phyloP scores from a whole-genome alignment of 108 stramenopile species.

The Discostella stelligeroides region DNA sequence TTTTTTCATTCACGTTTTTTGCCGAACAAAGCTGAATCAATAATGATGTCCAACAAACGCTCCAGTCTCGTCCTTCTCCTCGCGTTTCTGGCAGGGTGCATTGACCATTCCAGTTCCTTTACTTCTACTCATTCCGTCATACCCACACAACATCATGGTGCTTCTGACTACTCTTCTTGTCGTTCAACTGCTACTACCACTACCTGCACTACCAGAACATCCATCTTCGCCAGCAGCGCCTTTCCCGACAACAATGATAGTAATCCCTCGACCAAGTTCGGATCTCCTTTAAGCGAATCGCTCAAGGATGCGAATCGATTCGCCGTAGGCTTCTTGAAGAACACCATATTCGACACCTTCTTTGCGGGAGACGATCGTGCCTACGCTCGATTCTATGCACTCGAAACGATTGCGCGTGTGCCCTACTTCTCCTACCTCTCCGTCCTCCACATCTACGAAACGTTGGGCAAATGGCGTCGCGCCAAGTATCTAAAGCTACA shows the following conservation, averaged over 20 bases:
- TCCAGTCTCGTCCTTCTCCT: not conserved
- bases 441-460: constrained; percentile 92
- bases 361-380: constrained; percentile 52
- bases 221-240: constrained; percentile 14
- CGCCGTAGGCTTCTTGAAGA: constrained; percentile 46
- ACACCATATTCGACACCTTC: constrained; percentile 46
- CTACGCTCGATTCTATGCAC: constrained; percentile 87
- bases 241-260: constrained; percentile 17
- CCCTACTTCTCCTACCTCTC: constrained; percentile 94
- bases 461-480: constrained; percentile 76
- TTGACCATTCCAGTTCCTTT: not conserved
- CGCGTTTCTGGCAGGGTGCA: not conserved
- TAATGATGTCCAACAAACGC: not conserved
- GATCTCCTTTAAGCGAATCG: constrained; percentile 41
- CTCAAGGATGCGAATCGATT: constrained; percentile 41
- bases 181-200: too few species aligned
- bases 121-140: not conserved
- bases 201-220: too few species aligned
- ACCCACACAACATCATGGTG: too few species aligned
- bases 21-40: too few species aligned
- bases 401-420: constrained; percentile 94
- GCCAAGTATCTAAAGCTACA: constrained; percentile 77
- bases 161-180: too few species aligned
- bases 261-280: constrained; percentile 52
- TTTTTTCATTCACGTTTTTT: too few species aligned